phyloP scores from a whole-genome alignment of 768 basidiomycete genomes.

The Calocybe gangraenosa region DNA sequence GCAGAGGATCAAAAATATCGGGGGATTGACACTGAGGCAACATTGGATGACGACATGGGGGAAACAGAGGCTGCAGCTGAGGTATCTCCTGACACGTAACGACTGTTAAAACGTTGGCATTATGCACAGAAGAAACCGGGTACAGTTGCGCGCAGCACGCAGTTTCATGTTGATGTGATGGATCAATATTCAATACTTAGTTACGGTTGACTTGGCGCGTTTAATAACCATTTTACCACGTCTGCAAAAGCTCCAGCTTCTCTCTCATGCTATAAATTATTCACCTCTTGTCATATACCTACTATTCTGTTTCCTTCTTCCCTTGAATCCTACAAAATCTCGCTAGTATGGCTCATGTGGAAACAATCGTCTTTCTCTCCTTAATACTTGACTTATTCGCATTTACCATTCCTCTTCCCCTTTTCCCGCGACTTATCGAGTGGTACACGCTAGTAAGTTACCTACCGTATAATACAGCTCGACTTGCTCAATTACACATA shows the following conservation, averaged over 20 bases:
- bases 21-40: constrained; percentile 38
- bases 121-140: too few species aligned
- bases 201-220: too few species aligned
- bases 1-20: constrained; percentile 83
- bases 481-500: constrained; percentile 22
- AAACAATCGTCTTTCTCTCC: constrained; percentile 84
- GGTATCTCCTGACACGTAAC: neutral
- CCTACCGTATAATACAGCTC: neutral
- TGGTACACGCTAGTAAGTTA: constrained; percentile 74
- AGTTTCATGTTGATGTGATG: too few species aligned
- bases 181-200: too few species aligned
- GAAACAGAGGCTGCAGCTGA: constrained; percentile 15
- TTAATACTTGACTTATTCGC: constrained; percentile 87
- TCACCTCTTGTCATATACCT: neutral
- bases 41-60: constrained; percentile 25
- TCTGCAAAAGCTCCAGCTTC: too few species aligned
- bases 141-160: too few species aligned
- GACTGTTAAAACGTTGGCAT: too few species aligned
- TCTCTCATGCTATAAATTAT: constrained; percentile 8
- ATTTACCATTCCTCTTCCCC: constrained; percentile 92
- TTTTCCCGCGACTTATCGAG: constrained; percentile 96
- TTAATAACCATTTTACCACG: too few species aligned
- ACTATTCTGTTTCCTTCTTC: neutral
- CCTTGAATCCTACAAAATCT: neutral
- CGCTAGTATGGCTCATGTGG: constrained; percentile 56